These are phyloP conservation scores for Aspergillus pseudonomiae DNA, from an alignment of 2,329 filamentous ascomycete genomes.

Conservation along the genomic window DNA sequence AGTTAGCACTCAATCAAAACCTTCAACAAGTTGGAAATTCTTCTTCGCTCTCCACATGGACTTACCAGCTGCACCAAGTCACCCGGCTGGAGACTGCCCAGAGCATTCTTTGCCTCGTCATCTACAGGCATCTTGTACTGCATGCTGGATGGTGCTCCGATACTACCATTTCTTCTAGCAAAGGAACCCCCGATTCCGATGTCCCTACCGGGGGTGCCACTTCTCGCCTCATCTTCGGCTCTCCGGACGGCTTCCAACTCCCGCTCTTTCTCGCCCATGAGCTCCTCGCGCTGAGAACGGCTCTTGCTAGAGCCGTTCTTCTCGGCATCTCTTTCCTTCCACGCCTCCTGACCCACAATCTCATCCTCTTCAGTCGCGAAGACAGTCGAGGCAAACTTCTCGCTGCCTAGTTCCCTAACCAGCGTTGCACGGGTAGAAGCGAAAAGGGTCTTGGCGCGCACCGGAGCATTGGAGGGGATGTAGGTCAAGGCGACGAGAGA, in stretches of 20 bases:
- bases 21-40: conserved; percentile 1
- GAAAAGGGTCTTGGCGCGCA: conserved; percentile 68
- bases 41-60: conserved; percentile 8
- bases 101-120: conserved; percentile 56
- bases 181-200: conserved; percentile 50
- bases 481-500: conserved; percentile 61
- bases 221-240: conserved; percentile 60
- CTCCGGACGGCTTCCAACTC: conserved; percentile 60
- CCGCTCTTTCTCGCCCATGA: conserved; percentile 65
- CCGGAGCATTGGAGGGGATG: conserved; percentile 64
- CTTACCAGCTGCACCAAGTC: conserved; percentile 56
- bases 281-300: conserved; percentile 45
- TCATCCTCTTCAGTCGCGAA: conserved; percentile 64
- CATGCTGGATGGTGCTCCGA: conserved; percentile 39
- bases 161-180: conserved; percentile 19
- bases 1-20: conserved; percentile 26
- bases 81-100: conserved; percentile 45
- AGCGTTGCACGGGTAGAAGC: conserved; percentile 65
- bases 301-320: conserved; percentile 34
- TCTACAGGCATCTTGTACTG: conserved; percentile 56
- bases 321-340: conserved; percentile 55
- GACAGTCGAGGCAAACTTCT: conserved; percentile 61
- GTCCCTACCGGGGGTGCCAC: conserved; percentile 55
- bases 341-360: conserved; percentile 57
- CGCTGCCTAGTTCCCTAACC: conserved; percentile 61